A percentile compares a stretch with the other conserved stretches of the same genome.
Evolutionary conservation across 1,284 basidiomycete genomes (phyloP).

Genomic region (Cryptococcus neoformans): DNA sequence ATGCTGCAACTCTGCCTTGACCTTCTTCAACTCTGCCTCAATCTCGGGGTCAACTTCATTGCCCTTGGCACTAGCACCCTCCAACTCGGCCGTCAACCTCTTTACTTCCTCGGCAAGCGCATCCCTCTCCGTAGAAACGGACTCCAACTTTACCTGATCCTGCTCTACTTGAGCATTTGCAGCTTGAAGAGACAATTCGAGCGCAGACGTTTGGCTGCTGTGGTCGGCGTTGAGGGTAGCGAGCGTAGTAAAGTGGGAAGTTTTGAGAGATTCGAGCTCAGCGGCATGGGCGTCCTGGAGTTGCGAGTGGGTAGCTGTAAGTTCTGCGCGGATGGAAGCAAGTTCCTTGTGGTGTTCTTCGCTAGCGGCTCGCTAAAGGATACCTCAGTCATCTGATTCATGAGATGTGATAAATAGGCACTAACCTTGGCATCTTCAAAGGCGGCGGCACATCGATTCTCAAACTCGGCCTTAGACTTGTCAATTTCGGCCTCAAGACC

Average conservation of each 20-base stretch:
- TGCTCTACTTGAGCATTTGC: constrained; percentile 7
- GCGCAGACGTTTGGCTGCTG: background rate
- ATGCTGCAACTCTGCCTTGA: constrained; percentile 23
- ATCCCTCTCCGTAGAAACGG: constrained; percentile 7
- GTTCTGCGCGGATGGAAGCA: constrained; percentile 16
- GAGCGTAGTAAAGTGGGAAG: constrained; percentile 20
- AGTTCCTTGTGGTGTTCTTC: constrained; percentile 22
- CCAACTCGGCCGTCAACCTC: constrained; percentile 5
- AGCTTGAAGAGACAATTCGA: constrained; percentile 5
- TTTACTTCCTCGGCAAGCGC: constrained; percentile 9
- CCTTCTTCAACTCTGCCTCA: constrained; percentile 17
- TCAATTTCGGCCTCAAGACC: constrained; percentile 12
- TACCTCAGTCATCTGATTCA: background rate
- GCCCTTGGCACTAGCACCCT: constrained; percentile 1
- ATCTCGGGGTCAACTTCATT: constrained; percentile 5
- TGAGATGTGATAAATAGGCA: background rate
- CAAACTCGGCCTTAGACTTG: constrained; percentile 14
- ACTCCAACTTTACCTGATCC: constrained; percentile 6
- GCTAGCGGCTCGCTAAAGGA: constrained; percentile 12
- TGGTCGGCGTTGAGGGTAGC: constrained; percentile 13
- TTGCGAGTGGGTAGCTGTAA: constrained; percentile 18
- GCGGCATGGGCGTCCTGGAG: constrained; percentile 18
- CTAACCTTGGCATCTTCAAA: constrained; percentile 21
- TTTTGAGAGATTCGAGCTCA: constrained; percentile 24
- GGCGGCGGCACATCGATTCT: constrained; percentile 14